Evolutionary conservation across 805 yeast genomes (phyloP).

Genomic region (Spathaspora girioi): DNA sequence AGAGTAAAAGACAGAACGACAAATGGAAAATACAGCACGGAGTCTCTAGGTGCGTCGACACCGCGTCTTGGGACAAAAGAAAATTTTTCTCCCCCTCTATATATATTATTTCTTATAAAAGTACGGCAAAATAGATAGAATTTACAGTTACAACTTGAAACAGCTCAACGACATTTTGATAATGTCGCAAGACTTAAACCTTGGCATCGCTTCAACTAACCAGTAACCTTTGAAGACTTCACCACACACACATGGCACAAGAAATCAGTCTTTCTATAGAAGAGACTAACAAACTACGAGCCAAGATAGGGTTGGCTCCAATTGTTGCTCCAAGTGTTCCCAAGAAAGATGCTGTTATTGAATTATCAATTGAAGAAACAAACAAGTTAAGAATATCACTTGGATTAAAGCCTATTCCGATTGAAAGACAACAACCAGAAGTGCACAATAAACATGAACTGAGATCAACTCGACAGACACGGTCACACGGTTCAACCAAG

Average conservation of each 20-base stretch:
- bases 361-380: constrained; percentile 49
- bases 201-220: too few species aligned
- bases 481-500: background rate
- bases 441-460: background rate
- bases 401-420: constrained; percentile 50
- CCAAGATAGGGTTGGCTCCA: constrained; percentile 35
- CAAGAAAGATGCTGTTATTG: constrained; percentile 9
- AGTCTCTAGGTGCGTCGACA: too few species aligned
- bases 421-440: background rate
- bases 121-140: too few species aligned
- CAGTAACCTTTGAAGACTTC: background rate
- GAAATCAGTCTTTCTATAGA: constrained; percentile 32
- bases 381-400: constrained; percentile 47
- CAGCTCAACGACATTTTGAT: background rate
- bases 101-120: too few species aligned
- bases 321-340: constrained; percentile 18
- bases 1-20: too few species aligned
- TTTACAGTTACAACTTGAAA: too few species aligned
- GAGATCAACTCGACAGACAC: background rate
- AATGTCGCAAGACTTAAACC: background rate
- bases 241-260: constrained; percentile 10
- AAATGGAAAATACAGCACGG: too few species aligned
- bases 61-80: too few species aligned
- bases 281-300: constrained; percentile 42
- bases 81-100: too few species aligned